Conservation (phyloP, 345 rosid genomes). For the Dovyalis caffra region DNA sequence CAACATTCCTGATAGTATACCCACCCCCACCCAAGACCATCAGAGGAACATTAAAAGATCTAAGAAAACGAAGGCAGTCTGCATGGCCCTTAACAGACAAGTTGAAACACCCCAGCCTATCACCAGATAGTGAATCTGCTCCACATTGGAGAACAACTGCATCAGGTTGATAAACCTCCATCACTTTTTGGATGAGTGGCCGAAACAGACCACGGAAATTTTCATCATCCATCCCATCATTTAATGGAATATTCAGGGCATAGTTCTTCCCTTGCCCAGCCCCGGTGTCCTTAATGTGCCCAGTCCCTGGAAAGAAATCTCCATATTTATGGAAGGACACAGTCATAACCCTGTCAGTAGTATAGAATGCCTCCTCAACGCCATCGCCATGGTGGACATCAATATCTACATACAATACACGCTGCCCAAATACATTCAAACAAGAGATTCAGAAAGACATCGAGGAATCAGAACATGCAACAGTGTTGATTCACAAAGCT, state of each 20-base stretch:
- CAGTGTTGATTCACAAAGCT: not conserved
- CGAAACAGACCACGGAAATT: slow-evolving; percentile 77
- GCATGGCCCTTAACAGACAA: slow-evolving; percentile 98
- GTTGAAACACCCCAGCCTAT: slow-evolving; percentile 93
- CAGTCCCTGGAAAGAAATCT: slow-evolving; percentile 96
- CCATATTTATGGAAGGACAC: slow-evolving; percentile 98
- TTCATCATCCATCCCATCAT: slow-evolving; percentile 88
- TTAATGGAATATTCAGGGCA: slow-evolving; percentile 91
- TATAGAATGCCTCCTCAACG: slow-evolving; percentile 96
- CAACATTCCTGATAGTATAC: slow-evolving; percentile 93
- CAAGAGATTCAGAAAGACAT: slow-evolving; percentile 9
- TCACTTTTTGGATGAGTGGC: slow-evolving; percentile 83
- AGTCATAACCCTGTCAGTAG: slow-evolving; percentile 99
- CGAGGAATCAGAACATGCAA: not conserved
- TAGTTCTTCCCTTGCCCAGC: slow-evolving; percentile 67
- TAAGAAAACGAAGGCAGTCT: slow-evolving; percentile 83
- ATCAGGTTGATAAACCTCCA: slow-evolving; percentile 97
- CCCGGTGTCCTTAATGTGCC: slow-evolving; percentile 82
- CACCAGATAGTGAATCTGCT: slow-evolving; percentile 97
- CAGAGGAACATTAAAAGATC: slow-evolving; percentile 88
- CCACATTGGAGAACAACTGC: slow-evolving; percentile 99
- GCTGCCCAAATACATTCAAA: slow-evolving; percentile 48
- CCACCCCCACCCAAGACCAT: slow-evolving; percentile 99
- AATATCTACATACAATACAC: slow-evolving; percentile 87
- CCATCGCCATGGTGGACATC: slow-evolving; percentile 99